These are phyloP conservation scores for Globisporangium canariense DNA, from an alignment of 352 stramenopile species.

Conservation along the genomic window DNA sequence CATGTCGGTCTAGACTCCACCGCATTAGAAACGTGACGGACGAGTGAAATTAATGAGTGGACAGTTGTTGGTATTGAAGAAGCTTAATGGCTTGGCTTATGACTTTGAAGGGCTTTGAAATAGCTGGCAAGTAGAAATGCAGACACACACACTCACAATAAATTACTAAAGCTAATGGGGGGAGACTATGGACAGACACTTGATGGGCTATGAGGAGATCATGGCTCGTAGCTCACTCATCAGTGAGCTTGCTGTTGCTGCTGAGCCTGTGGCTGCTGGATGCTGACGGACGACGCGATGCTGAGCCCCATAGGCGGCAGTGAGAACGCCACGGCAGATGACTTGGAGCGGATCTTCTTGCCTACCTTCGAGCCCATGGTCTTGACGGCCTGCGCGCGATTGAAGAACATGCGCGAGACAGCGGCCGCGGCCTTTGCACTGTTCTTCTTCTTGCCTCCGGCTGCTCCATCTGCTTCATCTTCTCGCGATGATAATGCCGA, in stretches of 20 bases:
- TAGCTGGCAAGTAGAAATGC: no score
- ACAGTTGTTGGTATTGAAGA: not conserved
- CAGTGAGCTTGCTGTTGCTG: conserved; percentile 28
- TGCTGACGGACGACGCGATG: conserved; percentile 48
- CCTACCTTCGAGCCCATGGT: conserved; percentile 54
- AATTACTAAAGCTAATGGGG: conserved; percentile 8
- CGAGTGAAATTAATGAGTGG: not conserved
- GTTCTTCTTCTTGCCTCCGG: conserved; percentile 13
- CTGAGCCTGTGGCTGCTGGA: conserved; percentile 32
- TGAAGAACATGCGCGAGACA: conserved; percentile 49
- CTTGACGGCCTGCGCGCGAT: conserved; percentile 53
- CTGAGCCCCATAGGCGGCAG: conserved; percentile 65
- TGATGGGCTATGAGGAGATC: not conserved
- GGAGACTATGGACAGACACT: not conserved
- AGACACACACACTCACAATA: conserved; percentile 1
- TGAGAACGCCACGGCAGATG: conserved; percentile 59
- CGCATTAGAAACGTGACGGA: not conserved
- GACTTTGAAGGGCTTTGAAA: not conserved
- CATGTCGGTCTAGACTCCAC: conserved; percentile 90
- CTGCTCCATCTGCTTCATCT: not conserved
- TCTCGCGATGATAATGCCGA: not conserved
- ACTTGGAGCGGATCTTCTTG: conserved; percentile 58
- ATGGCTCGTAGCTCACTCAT: not conserved
- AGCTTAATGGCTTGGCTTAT: not conserved
- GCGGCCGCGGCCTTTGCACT: conserved; percentile 21